phyloP scores from a whole-genome alignment of 2,329 filamentous ascomycete species.

The Xylariales sp. region DNA sequence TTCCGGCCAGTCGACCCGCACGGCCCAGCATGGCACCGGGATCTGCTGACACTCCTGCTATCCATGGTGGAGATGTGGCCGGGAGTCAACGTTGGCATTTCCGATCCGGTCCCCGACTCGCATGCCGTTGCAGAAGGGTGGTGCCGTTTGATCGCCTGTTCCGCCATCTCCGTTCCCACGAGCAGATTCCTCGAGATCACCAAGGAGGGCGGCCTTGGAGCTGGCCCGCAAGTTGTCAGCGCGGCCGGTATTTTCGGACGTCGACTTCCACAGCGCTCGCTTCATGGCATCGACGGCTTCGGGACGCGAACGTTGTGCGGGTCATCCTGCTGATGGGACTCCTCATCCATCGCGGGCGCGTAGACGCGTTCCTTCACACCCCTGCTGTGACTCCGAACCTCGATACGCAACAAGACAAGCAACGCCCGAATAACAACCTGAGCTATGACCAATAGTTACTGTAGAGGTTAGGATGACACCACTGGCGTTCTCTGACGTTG shows the following conservation, averaged over 20 bases:
- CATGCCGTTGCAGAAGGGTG: not conserved
- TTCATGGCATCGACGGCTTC: not conserved
- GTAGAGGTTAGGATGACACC: no score
- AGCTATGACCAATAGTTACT: no score
- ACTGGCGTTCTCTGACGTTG: no score
- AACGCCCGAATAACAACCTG: no score
- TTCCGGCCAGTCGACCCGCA: not conserved
- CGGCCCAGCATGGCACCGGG: not conserved
- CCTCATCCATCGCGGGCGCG: not conserved
- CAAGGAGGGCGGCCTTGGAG: no score
- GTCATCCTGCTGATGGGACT: not conserved
- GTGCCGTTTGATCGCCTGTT: not conserved
- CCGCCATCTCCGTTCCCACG: no score
- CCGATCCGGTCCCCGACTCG: not conserved
- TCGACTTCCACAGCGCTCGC: not conserved
- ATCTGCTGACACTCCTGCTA: not conserved
- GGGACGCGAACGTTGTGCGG: not conserved
- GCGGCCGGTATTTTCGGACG: not conserved
- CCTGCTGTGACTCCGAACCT: no score
- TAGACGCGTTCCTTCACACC: no score
- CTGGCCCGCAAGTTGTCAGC: not conserved
- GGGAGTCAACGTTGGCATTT: not conserved
- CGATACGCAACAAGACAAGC: no score
- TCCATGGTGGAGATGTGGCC: not conserved
- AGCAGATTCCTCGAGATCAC: no score